Conservation (phyloP, 1,139 yeast genomes). For the Arxiozyma heterogenica region DNA sequence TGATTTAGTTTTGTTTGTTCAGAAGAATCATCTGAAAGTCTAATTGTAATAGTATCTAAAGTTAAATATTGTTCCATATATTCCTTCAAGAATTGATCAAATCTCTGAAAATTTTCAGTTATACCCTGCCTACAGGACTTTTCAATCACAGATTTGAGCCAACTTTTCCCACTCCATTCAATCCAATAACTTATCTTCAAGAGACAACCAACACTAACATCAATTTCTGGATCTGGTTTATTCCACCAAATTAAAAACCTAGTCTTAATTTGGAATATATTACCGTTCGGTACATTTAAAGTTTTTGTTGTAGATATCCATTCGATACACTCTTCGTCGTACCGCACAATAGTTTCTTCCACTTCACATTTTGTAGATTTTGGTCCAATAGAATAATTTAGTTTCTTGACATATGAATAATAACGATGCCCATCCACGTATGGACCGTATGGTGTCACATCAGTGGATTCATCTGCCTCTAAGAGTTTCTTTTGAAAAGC, state of each 20-base stretch:
- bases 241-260: slow-evolving; percentile 71
- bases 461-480: slow-evolving; percentile 58
- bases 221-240: slow-evolving; percentile 14
- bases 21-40: neutral
- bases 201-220: slow-evolving; percentile 45
- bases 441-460: slow-evolving; percentile 30
- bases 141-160: slow-evolving; percentile 88
- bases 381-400: slow-evolving; percentile 83
- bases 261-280: slow-evolving; percentile 65
- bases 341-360: slow-evolving; percentile 57
- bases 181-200: slow-evolving; percentile 55
- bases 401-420: slow-evolving; percentile 70
- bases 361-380: slow-evolving; percentile 81
- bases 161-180: slow-evolving; percentile 86
- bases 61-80: slow-evolving; percentile 9
- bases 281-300: slow-evolving; percentile 95
- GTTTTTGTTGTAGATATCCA: slow-evolving; percentile 66
- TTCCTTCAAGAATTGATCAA: slow-evolving; percentile 16
- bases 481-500: slow-evolving; percentile 30
- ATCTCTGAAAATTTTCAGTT: slow-evolving; percentile 41
- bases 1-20: neutral
- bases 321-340: slow-evolving; percentile 47
- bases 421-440: slow-evolving; percentile 44
- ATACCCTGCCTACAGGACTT: slow-evolving; percentile 88
- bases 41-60: neutral